These are phyloP conservation scores for Graphium sp. DNA, from an alignment of 2,329 filamentous ascomycete species.

Conservation along the genomic window DNA sequence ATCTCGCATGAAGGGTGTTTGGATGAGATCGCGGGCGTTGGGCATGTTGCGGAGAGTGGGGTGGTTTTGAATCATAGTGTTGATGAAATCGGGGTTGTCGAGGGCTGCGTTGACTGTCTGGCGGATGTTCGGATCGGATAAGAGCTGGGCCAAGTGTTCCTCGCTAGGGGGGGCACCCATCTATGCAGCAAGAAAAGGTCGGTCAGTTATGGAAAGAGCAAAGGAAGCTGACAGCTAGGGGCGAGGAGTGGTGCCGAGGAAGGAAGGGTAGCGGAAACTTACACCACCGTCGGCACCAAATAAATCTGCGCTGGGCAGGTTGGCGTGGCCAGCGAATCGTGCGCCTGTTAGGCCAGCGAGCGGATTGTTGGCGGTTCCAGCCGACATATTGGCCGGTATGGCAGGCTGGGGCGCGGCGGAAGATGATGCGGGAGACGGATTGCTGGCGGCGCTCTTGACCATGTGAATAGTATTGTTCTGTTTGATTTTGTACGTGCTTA, in stretches of 20 bases:
- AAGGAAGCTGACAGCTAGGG: neutral
- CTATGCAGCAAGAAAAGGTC: slow-evolving; percentile 26
- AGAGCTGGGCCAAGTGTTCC: slow-evolving; percentile 68
- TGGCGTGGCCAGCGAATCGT: slow-evolving; percentile 81
- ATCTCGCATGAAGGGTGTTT: slow-evolving; percentile 72
- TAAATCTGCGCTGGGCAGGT: slow-evolving; percentile 70
- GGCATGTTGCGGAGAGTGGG: slow-evolving; percentile 64
- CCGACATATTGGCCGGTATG: slow-evolving; percentile 54
- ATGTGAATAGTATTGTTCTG: slow-evolving; percentile 89
- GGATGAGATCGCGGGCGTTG: slow-evolving; percentile 67
- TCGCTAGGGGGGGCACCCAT: slow-evolving; percentile 78
- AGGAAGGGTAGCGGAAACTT: slow-evolving; percentile 23
- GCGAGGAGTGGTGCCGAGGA: slow-evolving; percentile 1
- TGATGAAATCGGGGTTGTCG: slow-evolving; percentile 84
- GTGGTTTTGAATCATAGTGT: slow-evolving; percentile 87
- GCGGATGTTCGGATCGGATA: slow-evolving; percentile 75
- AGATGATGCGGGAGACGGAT: slow-evolving; percentile 30
- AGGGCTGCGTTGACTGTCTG: slow-evolving; percentile 88
- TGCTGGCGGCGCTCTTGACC: slow-evolving; percentile 91
- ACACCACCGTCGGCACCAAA: slow-evolving; percentile 93
- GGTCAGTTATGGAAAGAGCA: slow-evolving; percentile 9
- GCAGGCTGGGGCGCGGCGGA: slow-evolving; percentile 22
- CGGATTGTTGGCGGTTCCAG: slow-evolving; percentile 74
- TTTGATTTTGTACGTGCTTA: slow-evolving; percentile 87
- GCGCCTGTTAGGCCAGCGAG: slow-evolving; percentile 83